These are phyloP conservation scores for Wickerhamomyces chaumierensis DNA, from an alignment of 805 yeast genomes.

Conservation along the genomic window DNA sequence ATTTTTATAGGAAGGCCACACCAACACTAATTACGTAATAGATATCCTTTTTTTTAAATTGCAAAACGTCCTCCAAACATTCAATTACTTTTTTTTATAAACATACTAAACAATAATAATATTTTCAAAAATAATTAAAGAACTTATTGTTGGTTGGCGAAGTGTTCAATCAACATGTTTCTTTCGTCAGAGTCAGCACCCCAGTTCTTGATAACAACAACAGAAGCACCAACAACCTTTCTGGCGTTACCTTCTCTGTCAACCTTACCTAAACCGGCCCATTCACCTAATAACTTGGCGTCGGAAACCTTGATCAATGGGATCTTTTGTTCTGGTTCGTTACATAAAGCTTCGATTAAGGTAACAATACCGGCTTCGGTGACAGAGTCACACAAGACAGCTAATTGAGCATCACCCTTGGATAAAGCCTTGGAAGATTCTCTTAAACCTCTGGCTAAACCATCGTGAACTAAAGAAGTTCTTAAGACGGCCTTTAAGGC, in stretches of 20 bases:
- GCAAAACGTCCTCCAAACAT: conserved; percentile 1
- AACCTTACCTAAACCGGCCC: conserved; percentile 99
- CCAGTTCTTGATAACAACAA: conserved; percentile 99
- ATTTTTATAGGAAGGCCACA: conserved; percentile 10
- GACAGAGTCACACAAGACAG: conserved; percentile 96
- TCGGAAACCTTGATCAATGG: conserved; percentile 99
- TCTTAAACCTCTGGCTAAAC: conserved; percentile 99
- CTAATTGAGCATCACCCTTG: conserved; percentile 94
- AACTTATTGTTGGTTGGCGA: conserved; percentile 76
- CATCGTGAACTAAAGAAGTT: conserved; percentile 96
- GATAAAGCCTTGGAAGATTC: conserved; percentile 99
- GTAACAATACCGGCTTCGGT: conserved; percentile 95
- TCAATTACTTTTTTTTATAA: background rate
- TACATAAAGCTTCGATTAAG: conserved; percentile 98
- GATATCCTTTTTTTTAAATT: too few relatives aligned
- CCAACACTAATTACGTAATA: too few relatives aligned
- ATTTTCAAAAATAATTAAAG: conserved; percentile 4
- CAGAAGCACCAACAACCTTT: conserved; percentile 99
- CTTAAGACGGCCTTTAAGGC: conserved; percentile 96
- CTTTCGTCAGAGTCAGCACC: conserved; percentile 99
- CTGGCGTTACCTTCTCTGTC: conserved; percentile 99
- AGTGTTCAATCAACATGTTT: conserved; percentile 90
- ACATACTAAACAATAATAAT: background rate
- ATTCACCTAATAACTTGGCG: conserved; percentile 99
- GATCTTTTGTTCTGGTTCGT: conserved; percentile 91